Percentiles rank a stretch among this genome's conserved stretches.
Conservation (phyloP, 768 basidiomycete genomes). For the Mycena albidolilacea region DNA sequence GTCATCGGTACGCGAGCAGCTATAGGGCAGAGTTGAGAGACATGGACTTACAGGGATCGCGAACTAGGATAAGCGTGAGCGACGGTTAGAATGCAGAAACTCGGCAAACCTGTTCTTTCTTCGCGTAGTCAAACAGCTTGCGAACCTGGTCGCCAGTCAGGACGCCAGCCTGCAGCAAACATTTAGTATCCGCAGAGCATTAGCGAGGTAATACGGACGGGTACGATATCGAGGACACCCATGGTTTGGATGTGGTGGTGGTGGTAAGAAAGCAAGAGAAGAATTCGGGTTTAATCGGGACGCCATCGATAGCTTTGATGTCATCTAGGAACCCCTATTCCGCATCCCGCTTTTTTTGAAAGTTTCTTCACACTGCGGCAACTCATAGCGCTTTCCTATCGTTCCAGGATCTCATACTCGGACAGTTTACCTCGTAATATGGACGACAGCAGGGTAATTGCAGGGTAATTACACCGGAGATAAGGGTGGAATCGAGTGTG, state of each 20-base stretch:
- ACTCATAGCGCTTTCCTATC: background rate
- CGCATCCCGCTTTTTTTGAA: background rate
- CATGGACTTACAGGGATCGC: slow-evolving; percentile 82
- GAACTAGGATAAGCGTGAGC: slow-evolving; percentile 63
- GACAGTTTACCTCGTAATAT: background rate
- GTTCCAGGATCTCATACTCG: background rate
- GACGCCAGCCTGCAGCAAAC: slow-evolving; percentile 82
- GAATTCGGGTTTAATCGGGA: slow-evolving; percentile 8
- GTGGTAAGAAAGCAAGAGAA: slow-evolving; percentile 32
- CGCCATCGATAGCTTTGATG: slow-evolving; percentile 29
- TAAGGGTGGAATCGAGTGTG: background rate
- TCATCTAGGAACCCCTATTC: slow-evolving; percentile 9
- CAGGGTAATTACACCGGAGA: background rate
- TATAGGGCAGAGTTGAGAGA: background rate
- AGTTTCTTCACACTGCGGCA: background rate
- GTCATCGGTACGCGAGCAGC: slow-evolving; percentile 20
- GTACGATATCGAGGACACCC: slow-evolving; percentile 90
- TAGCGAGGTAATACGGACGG: slow-evolving; percentile 63
- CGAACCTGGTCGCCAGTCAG: slow-evolving; percentile 95
- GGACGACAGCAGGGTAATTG: background rate
- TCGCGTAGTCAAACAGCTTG: slow-evolving; percentile 96
- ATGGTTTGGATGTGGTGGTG: slow-evolving; percentile 53
- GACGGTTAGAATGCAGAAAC: slow-evolving; percentile 21
- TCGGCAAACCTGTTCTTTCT: slow-evolving; percentile 81
- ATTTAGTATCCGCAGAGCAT: slow-evolving; percentile 21